Conservation (phyloP, 2,329 filamentous ascomycete species). For the Thelonectria rubi region DNA sequence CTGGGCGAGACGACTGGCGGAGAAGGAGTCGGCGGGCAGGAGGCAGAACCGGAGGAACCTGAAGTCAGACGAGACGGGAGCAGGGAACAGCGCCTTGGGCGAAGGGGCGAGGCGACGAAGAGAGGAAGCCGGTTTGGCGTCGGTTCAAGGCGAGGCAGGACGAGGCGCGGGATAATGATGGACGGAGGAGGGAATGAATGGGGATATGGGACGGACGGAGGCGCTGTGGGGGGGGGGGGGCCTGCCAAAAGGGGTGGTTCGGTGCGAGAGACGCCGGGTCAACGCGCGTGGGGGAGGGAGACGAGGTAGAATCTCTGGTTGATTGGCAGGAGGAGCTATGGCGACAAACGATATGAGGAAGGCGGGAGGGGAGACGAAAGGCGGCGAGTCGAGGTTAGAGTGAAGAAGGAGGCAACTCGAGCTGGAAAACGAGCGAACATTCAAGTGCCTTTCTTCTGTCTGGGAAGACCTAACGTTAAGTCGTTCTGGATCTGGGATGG, state of each 20-base stretch:
- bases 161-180: slow-evolving; percentile 42
- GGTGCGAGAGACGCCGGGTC: slow-evolving; percentile 44
- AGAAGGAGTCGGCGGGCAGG: slow-evolving; percentile 35
- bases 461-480: slow-evolving; percentile 33
- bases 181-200: slow-evolving; percentile 41
- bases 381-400: slow-evolving; percentile 1
- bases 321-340: slow-evolving; percentile 6
- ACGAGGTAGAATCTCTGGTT: slow-evolving; percentile 23
- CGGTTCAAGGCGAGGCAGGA: slow-evolving; percentile 34
- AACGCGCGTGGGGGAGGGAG: slow-evolving; percentile 34
- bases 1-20: slow-evolving; percentile 29
- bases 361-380: slow-evolving; percentile 31
- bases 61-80: slow-evolving; percentile 33
- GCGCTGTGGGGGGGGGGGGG: slow-evolving; percentile 39
- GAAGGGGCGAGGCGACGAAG: slow-evolving; percentile 20
- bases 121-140: slow-evolving; percentile 16
- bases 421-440: slow-evolving; percentile 32
- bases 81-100: slow-evolving; percentile 34
- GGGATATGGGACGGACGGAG: slow-evolving; percentile 37
- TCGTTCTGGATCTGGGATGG: slow-evolving; percentile 38
- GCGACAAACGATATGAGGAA: slow-evolving; percentile 29
- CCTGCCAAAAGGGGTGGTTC: slow-evolving; percentile 45
- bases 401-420: slow-evolving; percentile 28
- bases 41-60: slow-evolving; percentile 29
- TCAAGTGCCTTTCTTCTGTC: slow-evolving; percentile 31